Evolutionary conservation across 768 basidiomycete species (phyloP).

Genomic region (Pulveroboletus sp.): DNA sequence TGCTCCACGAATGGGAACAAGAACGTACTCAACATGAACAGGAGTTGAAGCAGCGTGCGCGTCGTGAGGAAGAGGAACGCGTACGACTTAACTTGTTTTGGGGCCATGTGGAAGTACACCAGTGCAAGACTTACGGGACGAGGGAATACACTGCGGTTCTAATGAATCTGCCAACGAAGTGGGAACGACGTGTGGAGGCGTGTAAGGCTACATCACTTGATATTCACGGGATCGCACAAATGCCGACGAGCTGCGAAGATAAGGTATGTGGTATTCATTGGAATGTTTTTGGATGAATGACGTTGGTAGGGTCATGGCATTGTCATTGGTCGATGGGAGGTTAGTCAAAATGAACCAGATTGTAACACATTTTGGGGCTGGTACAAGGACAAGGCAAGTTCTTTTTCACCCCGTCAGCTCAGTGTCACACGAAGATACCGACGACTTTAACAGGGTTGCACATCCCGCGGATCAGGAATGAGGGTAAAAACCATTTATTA

Average conservation of each 20-base stretch:
- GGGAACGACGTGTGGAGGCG: slow-evolving; percentile 17
- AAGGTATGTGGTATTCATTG: slow-evolving; percentile 7
- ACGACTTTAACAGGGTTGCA: slow-evolving; percentile 20
- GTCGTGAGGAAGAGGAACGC: slow-evolving; percentile 19
- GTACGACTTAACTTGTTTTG: slow-evolving; percentile 20
- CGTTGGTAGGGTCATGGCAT: slow-evolving; percentile 9
- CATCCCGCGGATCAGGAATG: slow-evolving; percentile 20
- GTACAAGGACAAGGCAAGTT: slow-evolving; percentile 29
- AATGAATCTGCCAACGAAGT: slow-evolving; percentile 24
- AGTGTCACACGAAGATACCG: background rate
- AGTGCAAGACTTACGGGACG: slow-evolving; percentile 26
- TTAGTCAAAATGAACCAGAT: slow-evolving; percentile 24
- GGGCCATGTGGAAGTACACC: slow-evolving; percentile 13
- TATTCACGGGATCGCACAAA: slow-evolving; percentile 17
- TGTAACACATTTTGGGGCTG: slow-evolving; percentile 23
- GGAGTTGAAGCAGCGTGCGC: slow-evolving; percentile 14
- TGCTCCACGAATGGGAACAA: slow-evolving; percentile 14
- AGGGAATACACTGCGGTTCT: slow-evolving; percentile 29
- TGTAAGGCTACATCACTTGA: slow-evolving; percentile 22
- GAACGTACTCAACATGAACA: slow-evolving; percentile 17
- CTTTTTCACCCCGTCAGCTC: background rate
- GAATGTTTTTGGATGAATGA: background rate
- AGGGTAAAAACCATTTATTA: slow-evolving; percentile 11
- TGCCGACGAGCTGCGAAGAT: slow-evolving; percentile 17
- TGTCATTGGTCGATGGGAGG: slow-evolving; percentile 25